Evolutionary conservation across 371 early-diverging fungal species (phyloP), one percentile per base, ranked within the genome.

Genomic region (Blyttiomyces sp.): DNA sequence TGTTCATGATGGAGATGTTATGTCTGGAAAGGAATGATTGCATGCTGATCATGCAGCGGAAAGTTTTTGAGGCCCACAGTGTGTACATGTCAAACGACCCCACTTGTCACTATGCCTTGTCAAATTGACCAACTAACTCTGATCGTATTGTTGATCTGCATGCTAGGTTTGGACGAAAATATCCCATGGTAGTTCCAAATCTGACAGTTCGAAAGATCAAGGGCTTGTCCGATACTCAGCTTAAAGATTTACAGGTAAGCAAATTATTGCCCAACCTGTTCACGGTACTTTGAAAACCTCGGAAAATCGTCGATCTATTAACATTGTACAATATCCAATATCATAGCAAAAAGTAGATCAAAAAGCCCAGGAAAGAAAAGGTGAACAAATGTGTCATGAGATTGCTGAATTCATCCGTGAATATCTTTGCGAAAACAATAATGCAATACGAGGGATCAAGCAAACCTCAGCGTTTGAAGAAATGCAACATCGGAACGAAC

Each of bases 371-470:
- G 36, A 32, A 5, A 44, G 68, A 21, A 23, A 17, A 19, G 69
- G 64, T 19, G 59, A 64, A 21, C 64, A 49, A 19, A 59, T 65
- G 60, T 61, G 39, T 5, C 69, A 51, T 39, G 71, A 70, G n/a
- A 49, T 74, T 21, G 71, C 74, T 9, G 61, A 49, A 34, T 43
- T 46, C 32, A 58, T 66, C 24, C 68, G 71, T 23, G 71, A 68
- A 19, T 45, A 60, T 13, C 43, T 74, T 5, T 49, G 48, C 27
- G 28, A 39, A 5, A 59, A 68, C 52, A 70, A 68, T 50, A 43
- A 36, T 27, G 64, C 57, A 21, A 58, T 60, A 23, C 56, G 61
- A 30, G 65, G 63, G 3, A 23, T 39, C 11, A 68, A 65, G 36
- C 65, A 65, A 13, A 39, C 53, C 16, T 72, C 72, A 43, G 57